phyloP scores from a whole-genome alignment of 2,329 filamentous ascomycete genomes.

The Aspergillus tubingensis region DNA sequence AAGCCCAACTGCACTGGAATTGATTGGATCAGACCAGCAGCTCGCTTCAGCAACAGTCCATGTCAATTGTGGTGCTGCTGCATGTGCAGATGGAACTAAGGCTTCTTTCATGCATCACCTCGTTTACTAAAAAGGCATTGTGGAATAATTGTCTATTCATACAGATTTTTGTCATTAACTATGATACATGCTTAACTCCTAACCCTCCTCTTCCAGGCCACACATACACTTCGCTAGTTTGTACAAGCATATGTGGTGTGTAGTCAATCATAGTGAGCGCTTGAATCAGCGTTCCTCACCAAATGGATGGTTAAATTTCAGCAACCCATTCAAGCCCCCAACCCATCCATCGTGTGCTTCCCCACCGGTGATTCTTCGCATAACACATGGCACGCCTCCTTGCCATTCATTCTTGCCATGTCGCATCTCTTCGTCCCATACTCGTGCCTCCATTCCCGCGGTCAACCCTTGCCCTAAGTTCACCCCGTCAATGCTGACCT shows the following conservation, averaged over 20 bases:
- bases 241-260: too few relatives aligned
- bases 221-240: too few relatives aligned
- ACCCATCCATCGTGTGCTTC: conserved; percentile 89
- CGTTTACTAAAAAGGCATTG: too few relatives aligned
- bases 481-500: conserved; percentile 78
- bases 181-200: background rate
- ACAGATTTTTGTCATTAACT: background rate
- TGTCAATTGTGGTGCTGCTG: too few relatives aligned
- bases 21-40: background rate
- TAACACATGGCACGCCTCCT: conserved; percentile 89
- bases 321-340: conserved; percentile 82
- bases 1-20: background rate
- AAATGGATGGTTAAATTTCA: conserved; percentile 98
- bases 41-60: background rate
- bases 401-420: conserved; percentile 57
- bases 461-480: conserved; percentile 64
- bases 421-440: conserved; percentile 81
- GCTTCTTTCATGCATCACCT: too few relatives aligned
- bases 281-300: conserved; percentile 58
- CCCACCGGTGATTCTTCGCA: conserved; percentile 60
- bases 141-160: background rate
- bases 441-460: conserved; percentile 80
- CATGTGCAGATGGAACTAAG: too few relatives aligned
- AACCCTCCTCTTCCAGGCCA: background rate
- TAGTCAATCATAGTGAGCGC: too few relatives aligned